Conservation (phyloP, 2,329 filamentous ascomycete species). For the Xylaria polymorpha region DNA sequence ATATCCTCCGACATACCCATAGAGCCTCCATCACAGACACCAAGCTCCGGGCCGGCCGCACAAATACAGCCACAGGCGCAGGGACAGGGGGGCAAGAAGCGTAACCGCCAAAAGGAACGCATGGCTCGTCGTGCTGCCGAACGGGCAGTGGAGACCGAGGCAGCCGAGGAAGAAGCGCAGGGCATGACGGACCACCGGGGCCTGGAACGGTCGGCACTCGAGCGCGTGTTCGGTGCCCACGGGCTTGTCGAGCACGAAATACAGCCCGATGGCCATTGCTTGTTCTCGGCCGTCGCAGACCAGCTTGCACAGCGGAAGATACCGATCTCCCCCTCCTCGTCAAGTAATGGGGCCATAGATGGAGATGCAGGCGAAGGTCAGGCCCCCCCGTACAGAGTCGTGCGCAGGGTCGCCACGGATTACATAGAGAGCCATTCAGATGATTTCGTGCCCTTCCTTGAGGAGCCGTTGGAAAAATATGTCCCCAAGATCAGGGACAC, state of each 20-base stretch:
- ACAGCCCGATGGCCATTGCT: conserved; percentile 90
- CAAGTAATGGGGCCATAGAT: background rate
- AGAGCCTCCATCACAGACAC: conserved; percentile 40
- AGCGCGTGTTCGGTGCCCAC: conserved; percentile 70
- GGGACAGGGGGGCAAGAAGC: conserved; percentile 68
- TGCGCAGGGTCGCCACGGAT: conserved; percentile 77
- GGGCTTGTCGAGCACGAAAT: conserved; percentile 81
- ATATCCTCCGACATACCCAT: conserved; percentile 20
- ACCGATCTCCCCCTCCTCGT: conserved; percentile 50
- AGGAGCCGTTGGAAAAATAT: conserved; percentile 81
- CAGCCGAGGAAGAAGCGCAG: conserved; percentile 80
- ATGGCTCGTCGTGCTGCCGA: conserved; percentile 90
- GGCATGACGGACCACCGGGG: conserved; percentile 78
- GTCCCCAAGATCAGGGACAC: conserved; percentile 82
- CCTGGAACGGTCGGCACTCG: conserved; percentile 77
- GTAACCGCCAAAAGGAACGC: conserved; percentile 90
- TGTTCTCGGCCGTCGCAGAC: conserved; percentile 92
- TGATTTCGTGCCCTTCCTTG: conserved; percentile 88
- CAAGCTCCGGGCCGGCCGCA: conserved; percentile 5
- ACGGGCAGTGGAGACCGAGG: conserved; percentile 73
- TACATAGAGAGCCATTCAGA: conserved; percentile 81
- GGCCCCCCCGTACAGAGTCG: conserved; percentile 68
- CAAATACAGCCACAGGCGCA: conserved; percentile 30
- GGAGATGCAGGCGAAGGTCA: conserved; percentile 40
- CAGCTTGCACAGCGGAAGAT: conserved; percentile 72